Evolutionary conservation across 2,329 filamentous ascomycete species (phyloP).

Genomic region (Ascochyta viciae-villosae): DNA sequence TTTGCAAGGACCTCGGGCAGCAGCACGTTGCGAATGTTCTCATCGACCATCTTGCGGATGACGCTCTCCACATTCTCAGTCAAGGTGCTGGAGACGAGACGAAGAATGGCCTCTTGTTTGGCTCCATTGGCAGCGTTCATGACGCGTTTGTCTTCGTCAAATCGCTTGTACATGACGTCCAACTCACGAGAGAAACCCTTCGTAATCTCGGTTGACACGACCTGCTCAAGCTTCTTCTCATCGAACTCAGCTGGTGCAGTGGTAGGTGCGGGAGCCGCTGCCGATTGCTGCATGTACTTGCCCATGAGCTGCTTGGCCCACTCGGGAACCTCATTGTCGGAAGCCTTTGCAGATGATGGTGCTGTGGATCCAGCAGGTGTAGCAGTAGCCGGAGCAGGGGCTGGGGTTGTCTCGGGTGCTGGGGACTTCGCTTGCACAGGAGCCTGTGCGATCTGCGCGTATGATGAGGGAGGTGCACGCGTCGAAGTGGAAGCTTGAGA

Average conservation of each 20-base stretch:
- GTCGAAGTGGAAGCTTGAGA: conserved; percentile 51
- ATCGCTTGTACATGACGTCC: conserved; percentile 63
- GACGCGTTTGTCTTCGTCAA: conserved; percentile 73
- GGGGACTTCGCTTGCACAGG: conserved; percentile 41
- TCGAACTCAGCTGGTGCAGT: conserved; percentile 44
- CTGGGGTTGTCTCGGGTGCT: conserved; percentile 25
- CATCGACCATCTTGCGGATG: conserved; percentile 76
- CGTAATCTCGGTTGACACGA: conserved; percentile 58
- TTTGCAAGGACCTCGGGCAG: conserved; percentile 76
- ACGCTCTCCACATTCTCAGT: conserved; percentile 78
- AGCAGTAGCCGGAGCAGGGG: conserved; percentile 12
- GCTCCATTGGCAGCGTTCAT: conserved; percentile 68
- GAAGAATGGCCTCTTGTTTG: conserved; percentile 74
- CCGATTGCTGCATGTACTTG: conserved; percentile 35
- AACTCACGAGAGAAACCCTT: conserved; percentile 57
- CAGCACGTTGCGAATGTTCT: conserved; percentile 76
- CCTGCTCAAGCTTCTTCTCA: conserved; percentile 61
- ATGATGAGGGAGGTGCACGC: conserved; percentile 45
- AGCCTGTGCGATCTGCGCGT: conserved; percentile 51
- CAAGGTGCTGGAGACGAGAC: conserved; percentile 71
- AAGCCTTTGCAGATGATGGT: conserved; percentile 25
- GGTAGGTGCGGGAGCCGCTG: conserved; percentile 21
- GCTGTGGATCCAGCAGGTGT: conserved; percentile 6
- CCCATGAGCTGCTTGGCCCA: conserved; percentile 47
- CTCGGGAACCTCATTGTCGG: conserved; percentile 41